These are phyloP conservation scores for Odontarrhena argentea DNA, from an alignment of 345 rosid species.

Conservation along the genomic window DNA sequence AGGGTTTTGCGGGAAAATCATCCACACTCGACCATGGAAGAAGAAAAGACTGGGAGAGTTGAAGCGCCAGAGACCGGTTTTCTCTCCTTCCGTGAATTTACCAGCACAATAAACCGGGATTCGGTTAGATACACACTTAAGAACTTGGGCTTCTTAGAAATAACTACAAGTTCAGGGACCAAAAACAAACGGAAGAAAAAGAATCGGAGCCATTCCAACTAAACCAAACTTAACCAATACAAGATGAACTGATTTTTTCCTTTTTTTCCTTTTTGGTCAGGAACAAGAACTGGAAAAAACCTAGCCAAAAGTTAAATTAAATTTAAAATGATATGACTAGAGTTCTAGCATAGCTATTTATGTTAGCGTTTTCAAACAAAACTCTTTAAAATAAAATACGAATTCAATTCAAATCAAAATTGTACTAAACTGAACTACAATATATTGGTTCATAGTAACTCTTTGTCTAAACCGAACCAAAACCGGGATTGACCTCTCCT, in stretches of 20 bases:
- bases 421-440: neutral
- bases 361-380: no score
- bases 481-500: neutral
- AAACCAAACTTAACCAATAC: no score
- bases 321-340: no score
- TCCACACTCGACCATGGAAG: slow-evolving; percentile 19
- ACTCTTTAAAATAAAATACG: no score
- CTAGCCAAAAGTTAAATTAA: no score
- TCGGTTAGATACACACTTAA: neutral
- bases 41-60: slow-evolving; percentile 5
- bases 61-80: slow-evolving; percentile 22
- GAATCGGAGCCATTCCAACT: no score
- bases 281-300: no score
- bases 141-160: slow-evolving; percentile 1
- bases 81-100: no score
- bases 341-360: no score
- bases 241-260: no score
- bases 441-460: neutral
- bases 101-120: neutral
- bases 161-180: neutral
- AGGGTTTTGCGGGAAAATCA: slow-evolving; percentile 35
- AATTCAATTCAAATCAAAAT: neutral
- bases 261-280: no score
- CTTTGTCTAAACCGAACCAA: neutral
- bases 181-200: neutral